Evolutionary conservation across 2,329 filamentous ascomycete species (phyloP).

Genomic region (Cephalotrichum gorgonifer): DNA sequence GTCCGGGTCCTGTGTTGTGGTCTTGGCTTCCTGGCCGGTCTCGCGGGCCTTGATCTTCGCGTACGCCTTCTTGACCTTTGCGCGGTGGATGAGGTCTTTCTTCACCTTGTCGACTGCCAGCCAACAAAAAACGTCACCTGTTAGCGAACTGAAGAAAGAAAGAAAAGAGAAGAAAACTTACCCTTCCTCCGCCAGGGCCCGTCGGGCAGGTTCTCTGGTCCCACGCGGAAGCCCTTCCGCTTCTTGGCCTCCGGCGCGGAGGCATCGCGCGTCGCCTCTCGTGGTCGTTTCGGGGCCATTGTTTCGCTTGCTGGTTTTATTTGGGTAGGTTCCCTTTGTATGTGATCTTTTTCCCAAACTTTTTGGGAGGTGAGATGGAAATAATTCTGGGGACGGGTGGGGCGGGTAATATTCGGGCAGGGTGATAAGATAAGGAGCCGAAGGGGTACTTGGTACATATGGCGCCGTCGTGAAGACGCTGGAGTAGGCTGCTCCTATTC

Average conservation of each 20-base stretch:
- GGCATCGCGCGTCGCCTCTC: background rate
- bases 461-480: too few relatives aligned
- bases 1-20: background rate
- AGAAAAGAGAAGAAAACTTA: constrained; percentile 14
- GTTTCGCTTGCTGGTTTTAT: background rate
- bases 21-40: background rate
- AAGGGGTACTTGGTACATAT: too few relatives aligned
- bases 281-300: constrained; percentile 1
- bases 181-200: constrained; percentile 76
- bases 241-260: constrained; percentile 30
- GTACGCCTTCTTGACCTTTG: constrained; percentile 87
- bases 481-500: too few relatives aligned
- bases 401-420: background rate
- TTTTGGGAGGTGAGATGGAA: too few relatives aligned
- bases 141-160: background rate
- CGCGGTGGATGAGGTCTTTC: constrained; percentile 77
- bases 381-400: background rate
- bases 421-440: background rate
- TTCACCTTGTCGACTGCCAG: constrained; percentile 75
- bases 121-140: background rate
- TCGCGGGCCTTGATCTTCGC: constrained; percentile 64
- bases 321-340: too few relatives aligned
- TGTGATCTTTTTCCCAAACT: too few relatives aligned
- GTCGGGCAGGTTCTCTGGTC: constrained; percentile 83
- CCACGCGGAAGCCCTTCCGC: constrained; percentile 71